Evolutionary conservation across 768 basidiomycete species (phyloP).

Genomic region (Boletus edulis): DNA sequence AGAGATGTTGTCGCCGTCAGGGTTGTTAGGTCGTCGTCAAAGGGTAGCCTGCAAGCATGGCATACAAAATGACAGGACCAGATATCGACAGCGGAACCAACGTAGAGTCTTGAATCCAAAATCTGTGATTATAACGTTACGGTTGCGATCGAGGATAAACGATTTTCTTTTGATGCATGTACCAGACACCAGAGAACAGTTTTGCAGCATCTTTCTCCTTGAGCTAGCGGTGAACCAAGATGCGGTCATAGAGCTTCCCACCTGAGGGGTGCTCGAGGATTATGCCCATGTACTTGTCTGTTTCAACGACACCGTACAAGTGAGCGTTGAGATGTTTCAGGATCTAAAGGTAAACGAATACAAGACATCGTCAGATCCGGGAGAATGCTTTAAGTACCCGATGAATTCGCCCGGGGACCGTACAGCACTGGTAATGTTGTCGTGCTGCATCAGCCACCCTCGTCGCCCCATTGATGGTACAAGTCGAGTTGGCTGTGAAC

Average conservation of each 20-base stretch:
- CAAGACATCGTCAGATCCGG: neutral
- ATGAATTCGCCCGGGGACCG: too few relatives aligned
- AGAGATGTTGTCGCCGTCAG: slow-evolving; percentile 96
- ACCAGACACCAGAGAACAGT: slow-evolving; percentile 98
- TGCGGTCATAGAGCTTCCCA: slow-evolving; percentile 98
- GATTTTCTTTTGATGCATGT: slow-evolving; percentile 98
- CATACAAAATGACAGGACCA: slow-evolving; percentile 97
- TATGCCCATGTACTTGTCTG: slow-evolving; percentile 99
- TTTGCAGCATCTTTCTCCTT: slow-evolving; percentile 92
- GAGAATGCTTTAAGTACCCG: too few relatives aligned
- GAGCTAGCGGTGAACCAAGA: slow-evolving; percentile 96
- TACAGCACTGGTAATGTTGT: too few relatives aligned
- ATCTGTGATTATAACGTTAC: slow-evolving; percentile 99
- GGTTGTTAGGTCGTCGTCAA: slow-evolving; percentile 98
- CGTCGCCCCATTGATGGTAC: too few relatives aligned
- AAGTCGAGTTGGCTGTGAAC: too few relatives aligned
- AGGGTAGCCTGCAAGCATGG: slow-evolving; percentile 98
- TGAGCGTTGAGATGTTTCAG: slow-evolving; percentile 97
- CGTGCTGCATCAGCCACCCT: too few relatives aligned
- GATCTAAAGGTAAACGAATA: slow-evolving; percentile 48
- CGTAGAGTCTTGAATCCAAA: slow-evolving; percentile 97
- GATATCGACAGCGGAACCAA: slow-evolving; percentile 96
- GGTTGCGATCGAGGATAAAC: slow-evolving; percentile 97
- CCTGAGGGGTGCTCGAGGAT: slow-evolving; percentile 98
- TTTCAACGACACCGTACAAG: slow-evolving; percentile 97